Percentiles rank a stretch among this genome's conserved stretches.
These are phyloP conservation scores for Cucurbita maxima DNA, from an alignment of 306 rosid species.

Conservation along the genomic window DNA sequence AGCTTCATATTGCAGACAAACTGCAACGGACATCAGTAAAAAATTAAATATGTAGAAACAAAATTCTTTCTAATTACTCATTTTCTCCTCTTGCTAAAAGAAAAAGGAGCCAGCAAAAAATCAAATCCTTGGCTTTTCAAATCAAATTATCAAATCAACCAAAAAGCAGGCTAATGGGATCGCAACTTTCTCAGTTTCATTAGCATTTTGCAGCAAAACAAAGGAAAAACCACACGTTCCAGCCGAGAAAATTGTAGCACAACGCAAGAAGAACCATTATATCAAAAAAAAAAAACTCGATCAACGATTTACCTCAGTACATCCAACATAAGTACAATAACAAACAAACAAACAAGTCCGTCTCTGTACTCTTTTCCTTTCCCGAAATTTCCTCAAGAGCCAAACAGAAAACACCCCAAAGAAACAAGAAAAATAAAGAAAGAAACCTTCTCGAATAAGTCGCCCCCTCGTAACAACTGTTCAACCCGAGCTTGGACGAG, in stretches of 20 bases:
- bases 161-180: not conserved
- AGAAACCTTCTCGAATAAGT: conserved; percentile 32
- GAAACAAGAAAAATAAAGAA: not conserved
- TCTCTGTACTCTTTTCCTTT: not conserved
- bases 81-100: not conserved
- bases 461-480: conserved; percentile 12
- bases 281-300: not conserved
- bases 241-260: not conserved
- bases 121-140: not conserved
- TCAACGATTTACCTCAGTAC: not conserved
- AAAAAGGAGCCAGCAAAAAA: not conserved
- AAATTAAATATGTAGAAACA: not conserved
- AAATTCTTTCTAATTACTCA: not conserved
- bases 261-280: not conserved
- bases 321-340: not conserved
- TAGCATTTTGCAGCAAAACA: not conserved
- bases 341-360: not conserved
- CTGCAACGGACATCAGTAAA: not conserved
- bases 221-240: not conserved
- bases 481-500: conserved; percentile 18
- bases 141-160: not conserved
- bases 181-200: not conserved
- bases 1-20: not conserved
- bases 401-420: not conserved
- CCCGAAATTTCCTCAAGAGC: not conserved